Evolutionary conservation across 352 stramenopile genomes (phyloP), one percentile per base, ranked within the genome.

Genomic region (Detonula confervacea): DNA sequence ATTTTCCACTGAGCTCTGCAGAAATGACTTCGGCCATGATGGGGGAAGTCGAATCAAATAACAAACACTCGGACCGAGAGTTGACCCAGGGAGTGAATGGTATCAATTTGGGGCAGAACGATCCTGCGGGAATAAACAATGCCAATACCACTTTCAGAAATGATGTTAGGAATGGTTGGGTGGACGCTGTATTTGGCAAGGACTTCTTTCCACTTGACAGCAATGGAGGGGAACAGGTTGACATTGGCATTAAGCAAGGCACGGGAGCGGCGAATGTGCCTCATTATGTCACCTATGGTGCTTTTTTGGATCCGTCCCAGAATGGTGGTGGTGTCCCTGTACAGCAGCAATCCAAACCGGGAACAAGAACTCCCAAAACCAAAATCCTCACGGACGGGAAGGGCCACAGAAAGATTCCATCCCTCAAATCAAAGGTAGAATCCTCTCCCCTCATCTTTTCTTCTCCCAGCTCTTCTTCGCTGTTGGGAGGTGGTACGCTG

Each of bases 151-250:
- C 51, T 9, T 80, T 79, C 68, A 33, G 78, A 54, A 35, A 60
- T 44, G 72, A 82, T 59, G 63, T 87, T n/a, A 29, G 84, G 14
- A 72, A 86, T 52, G 83, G 88, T 72, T 93, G 85, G 85, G 86
- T 91, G 11, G 77, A 91, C 77, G 87, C 87, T 14, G 65, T 91
- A 0, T 93, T 93, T 74, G 87, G 87, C 25, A 71, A 37, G 27
- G 70, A 86, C 24, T 90, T 84, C 62, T 84, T 81, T 54, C 75
- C 71, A 30, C n/a, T 25, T 18, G 1, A 46, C 24, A 57, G 27
- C 12, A 51, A 18, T 11, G 30, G 16, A 42, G 30, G 14, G 12
- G 16, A 30, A 14, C 1, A 14, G 6, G 46, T 33, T 44, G 73
- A 77, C 47, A 25, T 73, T 25, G 27, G 52, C 22, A 42, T 72